Percentiles rank a stretch among this genome's conserved stretches.
Conservation (phyloP, 805 yeast genomes). For the Ogataea methylovora region DNA sequence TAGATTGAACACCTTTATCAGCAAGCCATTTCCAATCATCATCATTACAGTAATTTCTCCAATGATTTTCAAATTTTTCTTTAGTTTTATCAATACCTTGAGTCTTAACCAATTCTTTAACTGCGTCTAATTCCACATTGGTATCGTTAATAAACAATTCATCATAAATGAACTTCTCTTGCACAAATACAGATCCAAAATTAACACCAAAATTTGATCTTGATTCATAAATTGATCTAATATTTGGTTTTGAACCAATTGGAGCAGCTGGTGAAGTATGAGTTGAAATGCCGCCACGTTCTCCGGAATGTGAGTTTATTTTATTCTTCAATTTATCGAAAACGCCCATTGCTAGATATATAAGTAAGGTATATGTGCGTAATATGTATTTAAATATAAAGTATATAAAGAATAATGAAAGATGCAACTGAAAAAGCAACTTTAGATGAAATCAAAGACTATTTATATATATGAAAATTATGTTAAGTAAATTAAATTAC, state of each 20-base stretch:
- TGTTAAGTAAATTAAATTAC: no score
- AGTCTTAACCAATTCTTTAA: constrained; percentile 36
- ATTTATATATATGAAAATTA: no score
- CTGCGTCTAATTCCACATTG: constrained; percentile 69
- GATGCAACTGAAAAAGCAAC: no score
- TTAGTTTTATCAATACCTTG: constrained; percentile 50
- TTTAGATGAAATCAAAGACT: no score
- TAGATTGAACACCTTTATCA: constrained; percentile 62
- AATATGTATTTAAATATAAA: no score
- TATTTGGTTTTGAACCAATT: constrained; percentile 26
- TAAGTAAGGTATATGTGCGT: no score
- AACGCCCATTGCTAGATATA: no score
- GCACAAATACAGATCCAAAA: constrained; percentile 72
- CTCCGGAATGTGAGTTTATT: no score
- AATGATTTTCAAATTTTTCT: constrained; percentile 51
- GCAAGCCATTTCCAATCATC: constrained; percentile 77
- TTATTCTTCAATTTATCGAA: no score
- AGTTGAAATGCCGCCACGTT: no score
- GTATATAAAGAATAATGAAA: no score
- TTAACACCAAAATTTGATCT: constrained; percentile 77
- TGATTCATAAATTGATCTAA: constrained; percentile 45
- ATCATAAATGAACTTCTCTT: constrained; percentile 74
- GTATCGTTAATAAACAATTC: constrained; percentile 52
- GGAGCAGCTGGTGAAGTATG: constrained; percentile 24
- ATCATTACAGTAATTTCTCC: constrained; percentile 52